phyloP scores from a whole-genome alignment of 345 rosid genomes.

The Pistacia atlantica region DNA sequence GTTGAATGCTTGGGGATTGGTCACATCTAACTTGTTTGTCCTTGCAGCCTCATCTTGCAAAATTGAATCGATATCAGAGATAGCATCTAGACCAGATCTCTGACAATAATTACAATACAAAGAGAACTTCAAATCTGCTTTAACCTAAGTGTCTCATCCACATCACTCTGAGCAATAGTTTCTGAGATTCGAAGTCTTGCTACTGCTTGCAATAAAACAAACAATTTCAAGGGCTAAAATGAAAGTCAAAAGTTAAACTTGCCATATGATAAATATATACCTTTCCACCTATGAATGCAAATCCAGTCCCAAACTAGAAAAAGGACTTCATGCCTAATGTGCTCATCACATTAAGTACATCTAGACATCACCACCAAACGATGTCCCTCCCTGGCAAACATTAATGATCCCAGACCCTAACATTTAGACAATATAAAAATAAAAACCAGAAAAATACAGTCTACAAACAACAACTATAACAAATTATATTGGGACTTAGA shows the following conservation, averaged over 20 bases:
- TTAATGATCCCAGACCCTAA: not conserved
- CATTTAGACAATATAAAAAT: too few species aligned
- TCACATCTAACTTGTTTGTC: slow-evolving; percentile 68
- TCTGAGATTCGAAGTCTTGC: slow-evolving; percentile 96
- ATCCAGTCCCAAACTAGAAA: not conserved
- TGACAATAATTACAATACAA: slow-evolving; percentile 89
- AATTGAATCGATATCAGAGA: slow-evolving; percentile 93
- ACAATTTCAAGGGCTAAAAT: slow-evolving; percentile 9
- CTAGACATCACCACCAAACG: slow-evolving; percentile 6
- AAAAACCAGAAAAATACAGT: not conserved
- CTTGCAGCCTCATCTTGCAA: slow-evolving; percentile 97
- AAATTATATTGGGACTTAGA: slow-evolving; percentile 46
- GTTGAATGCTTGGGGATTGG: slow-evolving; percentile 86
- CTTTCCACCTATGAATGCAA: not conserved
- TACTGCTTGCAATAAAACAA: slow-evolving; percentile 59
- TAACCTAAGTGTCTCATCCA: slow-evolving; percentile 93
- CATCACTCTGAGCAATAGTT: slow-evolving; percentile 95
- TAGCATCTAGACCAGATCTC: slow-evolving; percentile 91
- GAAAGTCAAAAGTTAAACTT: not conserved
- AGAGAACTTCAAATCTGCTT: slow-evolving; percentile 99
- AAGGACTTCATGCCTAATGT: not conserved
- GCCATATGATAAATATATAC: not conserved
- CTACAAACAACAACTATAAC: not conserved
- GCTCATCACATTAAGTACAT: not conserved
- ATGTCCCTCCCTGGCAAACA: not conserved